A percentile compares a stretch with the other conserved stretches of the same genome.
These are phyloP conservation scores for Colletotrichum orchidophilum DNA, from an alignment of 2,329 filamentous ascomycete species.

Conservation along the genomic window DNA sequence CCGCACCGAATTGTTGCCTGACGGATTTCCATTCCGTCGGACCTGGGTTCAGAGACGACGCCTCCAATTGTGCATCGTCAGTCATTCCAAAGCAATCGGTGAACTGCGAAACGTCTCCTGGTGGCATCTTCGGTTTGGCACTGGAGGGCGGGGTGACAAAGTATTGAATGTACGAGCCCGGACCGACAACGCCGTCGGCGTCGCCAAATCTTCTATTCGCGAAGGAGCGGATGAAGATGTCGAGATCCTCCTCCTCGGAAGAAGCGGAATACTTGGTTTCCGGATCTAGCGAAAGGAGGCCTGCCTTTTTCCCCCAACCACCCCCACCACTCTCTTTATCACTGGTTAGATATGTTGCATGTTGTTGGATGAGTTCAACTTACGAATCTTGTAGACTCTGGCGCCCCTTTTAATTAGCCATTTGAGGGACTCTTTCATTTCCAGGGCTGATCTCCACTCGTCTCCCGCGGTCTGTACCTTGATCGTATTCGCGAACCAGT, in stretches of 20 bases:
- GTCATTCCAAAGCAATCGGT: constrained; percentile 47
- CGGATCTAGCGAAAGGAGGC: constrained; percentile 81
- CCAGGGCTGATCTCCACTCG: constrained; percentile 19
- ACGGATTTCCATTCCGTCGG: constrained; percentile 38
- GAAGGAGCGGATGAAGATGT: constrained; percentile 56
- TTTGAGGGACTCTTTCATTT: constrained; percentile 24
- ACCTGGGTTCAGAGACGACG: constrained; percentile 22
- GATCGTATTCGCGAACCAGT: background rate
- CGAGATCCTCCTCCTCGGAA: constrained; percentile 60
- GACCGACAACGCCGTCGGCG: constrained; percentile 64
- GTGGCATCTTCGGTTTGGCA: constrained; percentile 30
- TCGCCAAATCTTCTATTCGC: constrained; percentile 38
- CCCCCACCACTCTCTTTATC: constrained; percentile 78
- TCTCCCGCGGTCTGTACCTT: constrained; percentile 12
- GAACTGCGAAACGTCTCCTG: constrained; percentile 8
- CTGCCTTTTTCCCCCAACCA: constrained; percentile 85
- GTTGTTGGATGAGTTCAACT: constrained; percentile 36
- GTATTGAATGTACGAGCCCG: constrained; percentile 75
- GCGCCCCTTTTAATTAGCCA: constrained; percentile 39
- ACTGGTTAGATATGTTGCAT: constrained; percentile 12
- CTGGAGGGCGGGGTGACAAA: constrained; percentile 55
- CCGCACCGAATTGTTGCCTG: constrained; percentile 65
- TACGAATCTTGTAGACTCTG: constrained; percentile 55
- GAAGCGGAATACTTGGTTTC: constrained; percentile 62
- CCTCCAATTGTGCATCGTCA: constrained; percentile 23